These are phyloP conservation scores for Pleurozium schreberi DNA, from an alignment of 225 moss, liverwort and hornwort genomes.

Conservation along the genomic window DNA sequence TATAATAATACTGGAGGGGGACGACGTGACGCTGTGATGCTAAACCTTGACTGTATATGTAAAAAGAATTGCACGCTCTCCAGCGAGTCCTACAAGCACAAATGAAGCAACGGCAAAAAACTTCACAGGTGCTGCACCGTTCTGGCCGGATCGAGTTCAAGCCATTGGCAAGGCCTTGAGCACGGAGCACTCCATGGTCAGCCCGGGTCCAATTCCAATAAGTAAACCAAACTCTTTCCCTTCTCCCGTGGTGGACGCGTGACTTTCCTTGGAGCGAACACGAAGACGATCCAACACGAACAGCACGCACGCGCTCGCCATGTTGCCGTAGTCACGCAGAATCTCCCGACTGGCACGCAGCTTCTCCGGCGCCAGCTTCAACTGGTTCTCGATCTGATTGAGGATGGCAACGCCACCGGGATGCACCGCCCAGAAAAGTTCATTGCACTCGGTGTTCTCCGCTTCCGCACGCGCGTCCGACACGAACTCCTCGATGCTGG, in stretches of 20 bases:
- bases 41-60: neutral
- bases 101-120: neutral
- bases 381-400: constrained; percentile 33
- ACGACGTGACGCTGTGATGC: neutral
- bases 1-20: too few species aligned
- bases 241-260: constrained; percentile 30
- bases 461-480: constrained; percentile 14
- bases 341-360: constrained; percentile 22
- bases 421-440: constrained; percentile 21
- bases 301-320: constrained; percentile 53
- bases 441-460: constrained; percentile 21
- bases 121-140: too few species aligned
- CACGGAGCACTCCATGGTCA: constrained; percentile 47
- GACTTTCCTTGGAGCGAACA: neutral
- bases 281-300: constrained; percentile 49
- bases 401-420: constrained; percentile 29
- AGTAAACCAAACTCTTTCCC: constrained; percentile 40
- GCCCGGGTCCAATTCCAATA: constrained; percentile 49
- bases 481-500: constrained; percentile 22
- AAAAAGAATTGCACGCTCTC: neutral
- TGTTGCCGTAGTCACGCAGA: constrained; percentile 45
- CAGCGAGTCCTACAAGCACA: neutral
- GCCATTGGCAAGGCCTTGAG: constrained; percentile 17
- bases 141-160: neutral
- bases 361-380: constrained; percentile 18